Evolutionary conservation across 1,139 yeast genomes (phyloP), one percentile per base, ranked within the genome.

Genomic region (Hyphopichia khmerensis): DNA sequence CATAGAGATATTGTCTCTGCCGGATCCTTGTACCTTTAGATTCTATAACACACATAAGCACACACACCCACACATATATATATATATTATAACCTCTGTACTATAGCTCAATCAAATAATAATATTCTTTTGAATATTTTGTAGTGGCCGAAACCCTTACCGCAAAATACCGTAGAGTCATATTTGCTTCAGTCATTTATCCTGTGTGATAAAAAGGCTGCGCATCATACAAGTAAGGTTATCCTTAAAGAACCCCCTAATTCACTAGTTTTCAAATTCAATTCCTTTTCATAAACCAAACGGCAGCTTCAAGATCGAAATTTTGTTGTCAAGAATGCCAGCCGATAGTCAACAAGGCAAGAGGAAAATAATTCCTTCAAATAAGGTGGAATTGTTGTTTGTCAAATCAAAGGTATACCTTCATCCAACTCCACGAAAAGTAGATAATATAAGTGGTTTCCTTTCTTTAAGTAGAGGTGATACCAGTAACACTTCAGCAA

Each of bases 1-100:
- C 96, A 90, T 62, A 85, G 99, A 65, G 99, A 95, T 65, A 86
- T 93, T 54, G 98, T 93, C 40, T 86, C 96, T 50, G 98, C 99
- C 30, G 96, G 96, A 21, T 89, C 97, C 7, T 76, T 93, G 70
- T 93, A 89, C 62, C 74, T 88, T 56, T 79, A 67, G 59, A 27
- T 17, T 21, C 24, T n/a, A n/a, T n/a, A n/a, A n/a, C n/a, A n/a
- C n/a, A n/a, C n/a, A n/a, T n/a, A n/a, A n/a, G n/a, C n/a, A n/a
- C n/a, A n/a, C n/a, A n/a, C n/a, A n/a, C n/a, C n/a, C n/a, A n/a
- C n/a, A n/a, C n/a, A n/a, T n/a, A n/a, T n/a, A n/a, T n/a, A n/a
- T n/a, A n/a, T n/a, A n/a, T n/a, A n/a, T n/a, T n/a, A n/a, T n/a
- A n/a, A 21, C 24, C 9, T 21, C 23, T 32, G 34, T 32, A 32